Evolutionary conservation across 192 early-diverging fungal genomes (phyloP).

Genomic region (Coemansia sp.): DNA sequence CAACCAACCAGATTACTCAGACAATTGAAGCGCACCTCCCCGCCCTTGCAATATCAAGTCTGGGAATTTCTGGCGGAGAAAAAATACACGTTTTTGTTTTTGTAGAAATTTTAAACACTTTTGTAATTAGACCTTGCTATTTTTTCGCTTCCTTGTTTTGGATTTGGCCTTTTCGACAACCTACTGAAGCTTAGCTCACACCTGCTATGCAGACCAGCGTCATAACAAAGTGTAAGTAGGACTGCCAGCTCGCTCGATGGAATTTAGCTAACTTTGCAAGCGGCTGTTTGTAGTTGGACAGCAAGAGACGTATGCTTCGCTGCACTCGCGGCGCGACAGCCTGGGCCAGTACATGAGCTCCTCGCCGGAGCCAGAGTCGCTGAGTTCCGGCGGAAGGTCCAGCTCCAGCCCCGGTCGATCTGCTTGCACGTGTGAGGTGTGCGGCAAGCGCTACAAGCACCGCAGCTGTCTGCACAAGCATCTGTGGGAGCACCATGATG

Average conservation of each 20-base stretch:
- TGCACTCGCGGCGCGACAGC: constrained; percentile 28
- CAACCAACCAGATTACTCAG: no score
- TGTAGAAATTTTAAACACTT: constrained; percentile 6
- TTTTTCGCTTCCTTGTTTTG: constrained; percentile 7
- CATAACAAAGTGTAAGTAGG: constrained; percentile 12
- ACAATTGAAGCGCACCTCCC: no score
- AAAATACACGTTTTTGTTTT: constrained; percentile 9
- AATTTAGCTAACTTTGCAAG: no score
- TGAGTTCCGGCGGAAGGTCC: constrained; percentile 32
- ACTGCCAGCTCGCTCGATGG: no score
- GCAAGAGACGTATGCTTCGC: constrained; percentile 14
- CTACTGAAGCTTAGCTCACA: constrained; percentile 7
- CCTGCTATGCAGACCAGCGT: constrained; percentile 6
- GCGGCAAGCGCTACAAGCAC: constrained; percentile 63
- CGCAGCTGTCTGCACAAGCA: constrained; percentile 62
- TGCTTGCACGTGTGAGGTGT: constrained; percentile 55
- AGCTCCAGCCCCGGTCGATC: constrained; percentile 48
- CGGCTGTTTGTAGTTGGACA: constrained; percentile 20
- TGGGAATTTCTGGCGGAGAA: constrained; percentile 5
- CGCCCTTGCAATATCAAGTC: neutral
- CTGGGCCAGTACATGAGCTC: constrained; percentile 37
- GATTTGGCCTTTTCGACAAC: constrained; percentile 4
- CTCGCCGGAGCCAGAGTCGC: constrained; percentile 44
- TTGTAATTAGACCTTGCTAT: constrained; percentile 8
- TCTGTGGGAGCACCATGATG: constrained; percentile 64